These are phyloP conservation scores for Exophiala sp. DNA, from an alignment of 2,329 filamentous ascomycete species.

Conservation along the genomic window DNA sequence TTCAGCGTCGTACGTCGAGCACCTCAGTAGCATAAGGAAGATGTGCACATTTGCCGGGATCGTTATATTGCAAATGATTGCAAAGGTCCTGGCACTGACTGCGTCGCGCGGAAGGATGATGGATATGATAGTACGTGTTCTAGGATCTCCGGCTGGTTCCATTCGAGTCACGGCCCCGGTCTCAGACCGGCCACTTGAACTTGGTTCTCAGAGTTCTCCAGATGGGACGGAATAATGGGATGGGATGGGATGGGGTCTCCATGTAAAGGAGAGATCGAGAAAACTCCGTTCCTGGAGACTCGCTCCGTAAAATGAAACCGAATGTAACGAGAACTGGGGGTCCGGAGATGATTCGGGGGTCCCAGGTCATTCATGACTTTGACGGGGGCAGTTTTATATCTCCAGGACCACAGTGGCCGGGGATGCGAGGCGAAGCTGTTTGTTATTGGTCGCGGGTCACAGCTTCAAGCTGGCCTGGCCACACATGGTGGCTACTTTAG, in stretches of 20 bases:
- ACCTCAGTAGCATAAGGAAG: slow-evolving; percentile 16
- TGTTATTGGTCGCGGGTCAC: too few relatives aligned
- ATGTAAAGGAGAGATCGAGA: background rate
- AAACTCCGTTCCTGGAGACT: background rate
- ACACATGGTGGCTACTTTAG: too few relatives aligned
- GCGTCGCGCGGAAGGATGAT: too few relatives aligned
- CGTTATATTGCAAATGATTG: slow-evolving; percentile 15
- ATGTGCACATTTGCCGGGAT: slow-evolving; percentile 13
- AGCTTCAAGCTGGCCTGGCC: too few relatives aligned
- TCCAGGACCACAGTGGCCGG: too few relatives aligned
- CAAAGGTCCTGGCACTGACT: background rate
- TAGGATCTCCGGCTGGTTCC: too few relatives aligned
- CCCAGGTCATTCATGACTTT: background rate
- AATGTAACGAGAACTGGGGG: background rate
- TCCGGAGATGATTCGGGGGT: slow-evolving; percentile 10
- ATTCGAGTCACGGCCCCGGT: too few relatives aligned
- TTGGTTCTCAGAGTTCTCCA: background rate
- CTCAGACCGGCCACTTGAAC: background rate
- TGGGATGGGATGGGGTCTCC: background rate
- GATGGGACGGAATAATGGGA: too few relatives aligned
- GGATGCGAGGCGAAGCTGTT: too few relatives aligned
- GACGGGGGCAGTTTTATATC: too few relatives aligned
- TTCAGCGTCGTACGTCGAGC: slow-evolving; percentile 17
- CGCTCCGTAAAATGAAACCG: background rate
- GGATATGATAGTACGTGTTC: too few relatives aligned